Conservation (phyloP, 176 grass and related monocot species). For the Areca catechu region DNA sequence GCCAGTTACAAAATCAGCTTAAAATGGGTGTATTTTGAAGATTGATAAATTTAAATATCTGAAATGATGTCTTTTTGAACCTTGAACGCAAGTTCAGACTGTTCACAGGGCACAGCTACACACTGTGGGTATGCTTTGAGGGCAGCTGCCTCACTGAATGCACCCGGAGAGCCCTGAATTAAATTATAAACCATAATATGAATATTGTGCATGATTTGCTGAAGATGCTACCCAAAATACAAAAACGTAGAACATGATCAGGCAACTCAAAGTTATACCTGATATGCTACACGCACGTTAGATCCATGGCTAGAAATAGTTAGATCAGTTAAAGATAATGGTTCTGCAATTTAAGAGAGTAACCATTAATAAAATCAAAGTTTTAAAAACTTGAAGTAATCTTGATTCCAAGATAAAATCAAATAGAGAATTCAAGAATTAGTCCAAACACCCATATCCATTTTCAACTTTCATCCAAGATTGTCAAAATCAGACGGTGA, state of each 20-base stretch:
- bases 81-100: conserved; percentile 42
- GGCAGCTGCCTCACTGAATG: conserved; percentile 40
- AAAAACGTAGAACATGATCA: neutral
- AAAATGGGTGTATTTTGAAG: neutral
- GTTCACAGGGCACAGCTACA: conserved; percentile 40
- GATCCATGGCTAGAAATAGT: conserved; percentile 23
- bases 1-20: conserved; percentile 3
- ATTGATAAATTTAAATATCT: too few species aligned
- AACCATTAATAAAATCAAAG: too few species aligned
- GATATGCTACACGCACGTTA: conserved; percentile 45
- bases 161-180: conserved; percentile 42
- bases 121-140: conserved; percentile 49
- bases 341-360: conserved; percentile 22
- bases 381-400: too few species aligned
- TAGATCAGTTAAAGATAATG: conserved; percentile 30
- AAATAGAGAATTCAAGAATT: too few species aligned
- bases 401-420: too few species aligned
- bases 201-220: too few species aligned
- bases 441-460: too few species aligned
- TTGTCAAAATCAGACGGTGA: too few species aligned
- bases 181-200: conserved; percentile 4
- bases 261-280: conserved; percentile 23
- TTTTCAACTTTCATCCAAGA: too few species aligned
- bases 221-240: too few species aligned
- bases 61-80: conserved; percentile 9